These are phyloP conservation scores for Trichoderma koningiopsis DNA, from an alignment of 2,329 filamentous ascomycete genomes.

Conservation along the genomic window DNA sequence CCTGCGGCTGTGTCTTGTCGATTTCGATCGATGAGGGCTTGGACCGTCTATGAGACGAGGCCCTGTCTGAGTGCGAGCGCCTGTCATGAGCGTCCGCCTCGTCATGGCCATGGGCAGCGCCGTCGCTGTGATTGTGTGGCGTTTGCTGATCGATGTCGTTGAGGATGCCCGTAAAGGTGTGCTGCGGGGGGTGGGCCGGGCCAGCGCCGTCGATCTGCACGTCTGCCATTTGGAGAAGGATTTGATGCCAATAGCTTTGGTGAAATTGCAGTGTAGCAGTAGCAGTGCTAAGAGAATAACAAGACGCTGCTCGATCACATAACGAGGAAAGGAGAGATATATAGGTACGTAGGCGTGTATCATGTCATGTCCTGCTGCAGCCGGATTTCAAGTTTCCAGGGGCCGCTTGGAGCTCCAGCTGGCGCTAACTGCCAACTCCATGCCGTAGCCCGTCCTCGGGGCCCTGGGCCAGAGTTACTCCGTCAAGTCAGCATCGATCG, in stretches of 20 bases:
- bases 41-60: constrained; percentile 20
- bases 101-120: not conserved
- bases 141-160: not conserved
- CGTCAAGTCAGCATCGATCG: not conserved
- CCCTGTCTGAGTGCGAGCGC: not conserved
- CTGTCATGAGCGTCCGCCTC: not conserved
- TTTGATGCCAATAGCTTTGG: not conserved
- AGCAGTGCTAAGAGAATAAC: not conserved
- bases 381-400: constrained; percentile 15
- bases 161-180: constrained; percentile 22
- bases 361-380: not conserved
- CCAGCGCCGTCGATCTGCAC: not conserved
- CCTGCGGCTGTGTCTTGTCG: constrained; percentile 47
- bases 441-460: not conserved
- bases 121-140: not conserved
- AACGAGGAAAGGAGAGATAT: not conserved
- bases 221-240: constrained; percentile 9
- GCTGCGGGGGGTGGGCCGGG: constrained; percentile 5
- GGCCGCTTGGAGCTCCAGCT: constrained; percentile 16
- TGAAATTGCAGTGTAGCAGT: not conserved
- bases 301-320: not conserved
- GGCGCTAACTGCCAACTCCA: constrained; percentile 19
- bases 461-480: constrained; percentile 14
- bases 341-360: not conserved
- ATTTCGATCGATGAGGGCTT: constrained; percentile 37